Conservation (phyloP, 2,329 filamentous ascomycete genomes). For the Cercospora canescens region DNA sequence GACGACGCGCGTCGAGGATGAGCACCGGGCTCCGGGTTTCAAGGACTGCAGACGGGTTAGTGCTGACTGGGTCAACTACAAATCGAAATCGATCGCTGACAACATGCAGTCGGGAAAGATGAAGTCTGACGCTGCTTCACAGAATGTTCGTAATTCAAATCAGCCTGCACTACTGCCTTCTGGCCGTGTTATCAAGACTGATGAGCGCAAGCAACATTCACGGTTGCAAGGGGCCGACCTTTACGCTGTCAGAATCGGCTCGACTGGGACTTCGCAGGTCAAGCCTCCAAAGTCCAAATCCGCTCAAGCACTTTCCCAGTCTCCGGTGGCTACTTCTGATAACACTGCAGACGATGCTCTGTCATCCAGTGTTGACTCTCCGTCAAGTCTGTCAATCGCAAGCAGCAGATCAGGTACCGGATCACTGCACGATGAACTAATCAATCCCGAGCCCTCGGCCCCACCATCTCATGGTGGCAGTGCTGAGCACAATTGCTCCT, state of each 20-base stretch:
- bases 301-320: neutral
- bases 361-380: constrained; percentile 15
- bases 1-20: neutral
- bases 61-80: neutral
- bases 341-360: constrained; percentile 2
- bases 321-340: neutral
- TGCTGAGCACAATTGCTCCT: constrained; percentile 4
- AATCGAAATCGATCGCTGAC: constrained; percentile 8
- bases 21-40: constrained; percentile 14
- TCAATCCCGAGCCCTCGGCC: constrained; percentile 26
- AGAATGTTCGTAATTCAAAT: neutral
- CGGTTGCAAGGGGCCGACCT: constrained; percentile 53
- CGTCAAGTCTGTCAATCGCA: constrained; percentile 16
- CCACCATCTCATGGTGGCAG: neutral
- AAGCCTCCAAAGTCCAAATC: constrained; percentile 6
- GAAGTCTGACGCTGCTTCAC: neutral
- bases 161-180: constrained; percentile 35
- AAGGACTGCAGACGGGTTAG: constrained; percentile 30
- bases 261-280: constrained; percentile 19
- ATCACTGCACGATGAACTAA: constrained; percentile 53
- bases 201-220: constrained; percentile 47
- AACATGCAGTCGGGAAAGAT: constrained; percentile 27
- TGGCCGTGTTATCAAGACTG: constrained; percentile 28
- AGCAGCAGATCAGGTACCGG: constrained; percentile 27
- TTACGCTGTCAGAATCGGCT: constrained; percentile 51